phyloP scores from a whole-genome alignment of 352 stramenopile species.

The Phytophthora lateralis region DNA sequence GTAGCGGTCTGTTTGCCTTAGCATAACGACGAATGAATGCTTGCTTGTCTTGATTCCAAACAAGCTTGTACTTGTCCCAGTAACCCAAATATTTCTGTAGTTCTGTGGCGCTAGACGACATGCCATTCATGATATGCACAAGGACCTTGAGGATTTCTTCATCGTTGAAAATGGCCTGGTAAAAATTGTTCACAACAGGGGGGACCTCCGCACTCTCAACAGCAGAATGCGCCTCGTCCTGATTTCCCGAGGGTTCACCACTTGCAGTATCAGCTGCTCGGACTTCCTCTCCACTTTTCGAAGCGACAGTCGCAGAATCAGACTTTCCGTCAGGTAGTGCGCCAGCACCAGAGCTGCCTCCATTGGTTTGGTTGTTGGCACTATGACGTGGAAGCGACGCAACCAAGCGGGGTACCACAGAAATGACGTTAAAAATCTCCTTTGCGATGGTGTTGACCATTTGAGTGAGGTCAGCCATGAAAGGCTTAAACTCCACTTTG shows the following conservation, averaged over 20 bases:
- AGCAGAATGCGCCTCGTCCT: constrained; percentile 22
- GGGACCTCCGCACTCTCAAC: constrained; percentile 15
- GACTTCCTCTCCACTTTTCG: constrained; percentile 29
- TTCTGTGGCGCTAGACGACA: constrained; percentile 92
- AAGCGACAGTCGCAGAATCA: constrained; percentile 1
- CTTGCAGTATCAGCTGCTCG: constrained; percentile 24
- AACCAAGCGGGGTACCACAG: constrained; percentile 89
- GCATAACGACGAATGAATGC: constrained; percentile 95
- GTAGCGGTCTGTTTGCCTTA: constrained; percentile 92
- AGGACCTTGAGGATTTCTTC: constrained; percentile 96
- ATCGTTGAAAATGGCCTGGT: constrained; percentile 95
- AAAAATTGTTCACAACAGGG: constrained; percentile 75
- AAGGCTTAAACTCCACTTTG: constrained; percentile 93
- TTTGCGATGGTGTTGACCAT: constrained; percentile 96
- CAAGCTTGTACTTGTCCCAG: constrained; percentile 94
- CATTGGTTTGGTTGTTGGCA: constrained; percentile 27
- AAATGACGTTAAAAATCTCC: constrained; percentile 95
- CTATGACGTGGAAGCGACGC: constrained; percentile 42
- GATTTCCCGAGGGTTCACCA: constrained; percentile 20
- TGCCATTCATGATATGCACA: constrained; percentile 96
- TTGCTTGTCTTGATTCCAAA: constrained; percentile 96
- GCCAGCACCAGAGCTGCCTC: constrained; percentile 14
- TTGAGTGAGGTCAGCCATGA: constrained; percentile 94
- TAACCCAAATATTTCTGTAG: constrained; percentile 95
- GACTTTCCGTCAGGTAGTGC: constrained; percentile 21